Base-by-base conservation (phyloP, 805 yeast species). In the Gaillardinia entomophila region DNA sequence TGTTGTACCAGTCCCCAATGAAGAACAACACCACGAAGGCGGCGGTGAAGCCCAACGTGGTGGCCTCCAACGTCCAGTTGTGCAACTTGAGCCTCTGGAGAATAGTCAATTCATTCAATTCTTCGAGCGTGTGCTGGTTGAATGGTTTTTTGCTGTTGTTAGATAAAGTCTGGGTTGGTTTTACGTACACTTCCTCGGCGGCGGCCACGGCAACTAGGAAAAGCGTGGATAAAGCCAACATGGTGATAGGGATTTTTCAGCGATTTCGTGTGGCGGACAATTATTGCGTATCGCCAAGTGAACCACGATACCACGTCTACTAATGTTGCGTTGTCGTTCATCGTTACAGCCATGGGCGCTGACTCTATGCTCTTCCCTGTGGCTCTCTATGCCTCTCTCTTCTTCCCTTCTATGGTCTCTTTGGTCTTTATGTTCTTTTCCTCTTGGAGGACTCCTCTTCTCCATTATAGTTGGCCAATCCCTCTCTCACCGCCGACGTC, bases 31-130 rank as follows among this genome's bases (percentile, higher is more conserved):
- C 36, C 14, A 73, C 60, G 45, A 82, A 77, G 2, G 57, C 56
- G 0, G 61, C 42, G 30, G 83, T 69, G 37, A 80, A 55, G 10
- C 61, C 67, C 12, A 80, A 15, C 16, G 86, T 75, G 38, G 71
- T 46, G 18, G 66, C 24, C 65, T 90, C 98, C 49, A 82, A 69
- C 27, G 66, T 66, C 96, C 97, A 92, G 57, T 84, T 78, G 55
- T 82, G 79, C 18, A 61, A 44, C 37, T 47, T 43, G 26, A 84
- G 34, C 49, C 97, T 77, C 45, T 80, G 70, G 30, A 62, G 27
- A 31, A 87, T 16, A 2, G 82, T 60, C 76, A 86, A 61, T 4
- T 60, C 64, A 24, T 68, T 66, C 53, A 85, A 73, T 41, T 79
- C 81, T 26, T 76, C 80, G 30, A 55, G 36, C 22, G 73, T 50